These are phyloP conservation scores for Volvox carteri DNA, from an alignment of 163 green algal species.

Conservation along the genomic window DNA sequence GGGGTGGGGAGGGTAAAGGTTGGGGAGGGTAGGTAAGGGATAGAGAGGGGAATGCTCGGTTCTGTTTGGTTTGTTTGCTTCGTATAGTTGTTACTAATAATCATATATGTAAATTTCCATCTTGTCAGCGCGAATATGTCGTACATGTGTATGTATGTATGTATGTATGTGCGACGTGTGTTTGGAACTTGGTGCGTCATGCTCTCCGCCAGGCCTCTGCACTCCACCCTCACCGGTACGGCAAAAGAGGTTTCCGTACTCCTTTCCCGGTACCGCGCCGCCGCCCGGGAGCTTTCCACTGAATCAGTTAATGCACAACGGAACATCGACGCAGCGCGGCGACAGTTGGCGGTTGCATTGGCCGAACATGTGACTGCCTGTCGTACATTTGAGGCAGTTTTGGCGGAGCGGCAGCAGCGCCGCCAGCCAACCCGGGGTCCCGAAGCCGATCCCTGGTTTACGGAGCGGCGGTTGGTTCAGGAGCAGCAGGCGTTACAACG, in stretches of 20 bases:
- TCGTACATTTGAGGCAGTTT: conserved; percentile 25
- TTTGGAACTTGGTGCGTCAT: no score
- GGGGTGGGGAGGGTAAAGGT: background rate
- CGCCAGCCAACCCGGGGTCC: conserved; percentile 52
- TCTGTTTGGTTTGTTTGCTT: no score
- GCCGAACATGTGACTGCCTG: conserved; percentile 35
- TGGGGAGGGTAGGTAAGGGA: background rate
- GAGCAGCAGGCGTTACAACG: conserved; percentile 72
- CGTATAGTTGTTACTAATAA: no score
- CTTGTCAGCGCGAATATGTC: no score
- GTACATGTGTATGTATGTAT: no score
- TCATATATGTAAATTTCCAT: no score
- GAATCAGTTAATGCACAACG: conserved; percentile 12
- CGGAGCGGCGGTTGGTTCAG: conserved; percentile 75
- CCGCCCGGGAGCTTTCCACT: conserved; percentile 15
- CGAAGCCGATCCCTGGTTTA: conserved; percentile 79
- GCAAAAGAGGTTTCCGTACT: conserved; percentile 39
- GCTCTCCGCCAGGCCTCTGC: conserved; percentile 33
- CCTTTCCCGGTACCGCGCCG: conserved; percentile 35
- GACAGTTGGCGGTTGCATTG: conserved; percentile 38
- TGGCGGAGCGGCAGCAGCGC: conserved; percentile 37
- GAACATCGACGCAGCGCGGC: conserved; percentile 33
- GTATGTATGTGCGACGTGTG: no score
- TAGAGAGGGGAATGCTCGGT: no score
- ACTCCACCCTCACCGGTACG: conserved; percentile 24